A percentile compares a stretch with the other conserved stretches of the same genome.
These are phyloP conservation scores for Nicotiana sylvestris DNA, from an alignment of 257 asterid genomes.

Conservation along the genomic window DNA sequence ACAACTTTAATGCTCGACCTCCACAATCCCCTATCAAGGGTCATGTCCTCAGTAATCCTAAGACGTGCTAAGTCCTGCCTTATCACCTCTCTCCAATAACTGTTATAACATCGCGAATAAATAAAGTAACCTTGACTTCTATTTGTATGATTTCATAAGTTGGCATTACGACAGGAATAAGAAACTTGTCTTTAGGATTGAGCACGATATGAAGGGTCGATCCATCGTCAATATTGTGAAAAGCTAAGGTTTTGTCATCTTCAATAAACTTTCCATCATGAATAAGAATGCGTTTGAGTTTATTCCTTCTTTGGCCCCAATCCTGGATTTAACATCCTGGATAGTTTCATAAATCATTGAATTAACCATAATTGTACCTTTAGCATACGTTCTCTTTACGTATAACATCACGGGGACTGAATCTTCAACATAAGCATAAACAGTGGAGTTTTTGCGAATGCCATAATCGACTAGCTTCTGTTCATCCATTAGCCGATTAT, in stretches of 20 bases:
- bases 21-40: no score
- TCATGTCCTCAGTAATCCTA: no score
- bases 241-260: constrained; percentile 15
- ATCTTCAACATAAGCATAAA: constrained; percentile 14
- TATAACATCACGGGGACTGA: neutral
- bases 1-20: no score
- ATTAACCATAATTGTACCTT: constrained; percentile 8
- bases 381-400: neutral
- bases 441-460: constrained; percentile 16
- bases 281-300: neutral
- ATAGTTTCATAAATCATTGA: constrained; percentile 17
- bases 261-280: constrained; percentile 20
- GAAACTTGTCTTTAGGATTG: neutral
- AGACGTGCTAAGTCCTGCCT: no score
- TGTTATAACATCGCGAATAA: constrained; percentile 8
- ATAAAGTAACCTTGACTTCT: constrained; percentile 7
- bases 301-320: constrained; percentile 11
- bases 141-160: neutral
- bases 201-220: constrained; percentile 21
- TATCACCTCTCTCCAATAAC: no score
- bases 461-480: constrained; percentile 16
- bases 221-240: neutral
- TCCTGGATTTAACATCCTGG: constrained; percentile 15
- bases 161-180: constrained; percentile 14
- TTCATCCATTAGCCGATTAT: constrained; percentile 9